A percentile compares a stretch with the other conserved stretches of the same genome.
phyloP scores from a whole-genome alignment of 2,329 filamentous ascomycete genomes.

The Ophiostoma pallidulum region DNA sequence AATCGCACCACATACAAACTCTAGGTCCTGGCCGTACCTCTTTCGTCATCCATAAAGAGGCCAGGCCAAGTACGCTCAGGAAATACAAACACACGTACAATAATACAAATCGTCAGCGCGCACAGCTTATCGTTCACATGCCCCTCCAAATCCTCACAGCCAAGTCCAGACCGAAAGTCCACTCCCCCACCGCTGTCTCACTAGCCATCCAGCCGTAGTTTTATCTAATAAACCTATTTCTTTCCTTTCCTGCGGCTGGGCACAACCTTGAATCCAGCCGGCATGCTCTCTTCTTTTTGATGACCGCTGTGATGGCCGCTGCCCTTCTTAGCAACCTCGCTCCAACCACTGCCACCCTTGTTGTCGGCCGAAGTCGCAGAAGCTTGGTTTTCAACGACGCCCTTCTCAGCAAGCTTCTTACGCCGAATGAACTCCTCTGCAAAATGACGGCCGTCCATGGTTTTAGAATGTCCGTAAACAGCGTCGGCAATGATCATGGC shows the following conservation, averaged over 20 bases:
- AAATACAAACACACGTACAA: too few relatives aligned
- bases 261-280: constrained; percentile 77
- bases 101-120: too few relatives aligned
- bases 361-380: constrained; percentile 23
- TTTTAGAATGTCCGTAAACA: constrained; percentile 77
- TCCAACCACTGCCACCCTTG: constrained; percentile 66
- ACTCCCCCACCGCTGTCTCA: too few relatives aligned
- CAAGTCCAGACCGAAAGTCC: too few relatives aligned
- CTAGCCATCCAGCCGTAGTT: too few relatives aligned
- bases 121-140: too few relatives aligned
- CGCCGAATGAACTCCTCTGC: constrained; percentile 90
- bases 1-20: not conserved
- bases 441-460: constrained; percentile 87
- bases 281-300: constrained; percentile 32
- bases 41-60: too few relatives aligned
- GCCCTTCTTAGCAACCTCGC: constrained; percentile 93
- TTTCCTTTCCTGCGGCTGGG: constrained; percentile 86
- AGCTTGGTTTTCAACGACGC: constrained; percentile 63
- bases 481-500: constrained; percentile 77
- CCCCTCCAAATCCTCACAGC: too few relatives aligned
- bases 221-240: too few relatives aligned
- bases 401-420: constrained; percentile 87
- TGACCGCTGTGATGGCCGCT: constrained; percentile 35
- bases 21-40: too few relatives aligned
- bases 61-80: too few relatives aligned